These are phyloP conservation scores for Naematelia aurantialba DNA, from an alignment of 768 basidiomycete species.

Conservation along the genomic window DNA sequence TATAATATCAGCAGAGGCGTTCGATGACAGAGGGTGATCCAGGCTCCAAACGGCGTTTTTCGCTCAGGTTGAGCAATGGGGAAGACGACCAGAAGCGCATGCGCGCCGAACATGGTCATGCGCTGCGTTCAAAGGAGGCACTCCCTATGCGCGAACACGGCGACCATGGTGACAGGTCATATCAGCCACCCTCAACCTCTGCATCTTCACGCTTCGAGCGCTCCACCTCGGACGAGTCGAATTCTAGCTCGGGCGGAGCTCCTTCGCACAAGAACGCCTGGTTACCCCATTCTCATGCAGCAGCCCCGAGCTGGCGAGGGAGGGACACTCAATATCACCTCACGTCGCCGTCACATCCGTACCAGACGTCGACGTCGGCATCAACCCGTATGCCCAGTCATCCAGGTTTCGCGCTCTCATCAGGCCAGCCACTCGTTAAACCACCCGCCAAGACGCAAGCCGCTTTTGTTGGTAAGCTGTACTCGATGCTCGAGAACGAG, in stretches of 20 bases:
- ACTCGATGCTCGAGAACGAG: conserved; percentile 48
- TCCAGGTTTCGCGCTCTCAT: conserved; percentile 25
- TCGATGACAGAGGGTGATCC: not conserved
- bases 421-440: conserved; percentile 36
- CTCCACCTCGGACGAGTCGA: not conserved
- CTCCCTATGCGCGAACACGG: too few relatives aligned
- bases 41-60: not conserved
- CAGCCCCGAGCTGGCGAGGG: not conserved
- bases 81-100: not conserved
- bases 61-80: not conserved
- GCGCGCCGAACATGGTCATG: not conserved
- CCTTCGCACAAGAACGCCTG: not conserved
- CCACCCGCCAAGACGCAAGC: conserved; percentile 47
- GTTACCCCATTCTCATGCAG: not conserved
- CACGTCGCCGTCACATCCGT: conserved; percentile 4
- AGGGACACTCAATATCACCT: not conserved
- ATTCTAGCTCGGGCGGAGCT: not conserved
- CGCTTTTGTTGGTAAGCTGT: conserved; percentile 49
- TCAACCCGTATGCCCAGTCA: conserved; percentile 19
- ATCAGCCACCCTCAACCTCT: not conserved
- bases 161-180: not conserved
- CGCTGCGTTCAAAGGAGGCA: not conserved
- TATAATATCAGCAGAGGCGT: not conserved
- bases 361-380: conserved; percentile 13
- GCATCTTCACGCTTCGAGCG: not conserved